A percentile compares a stretch with the other conserved stretches of the same genome.
Conservation (phyloP, 1,139 yeast species). For the Citeromyces hawaiiensis region DNA sequence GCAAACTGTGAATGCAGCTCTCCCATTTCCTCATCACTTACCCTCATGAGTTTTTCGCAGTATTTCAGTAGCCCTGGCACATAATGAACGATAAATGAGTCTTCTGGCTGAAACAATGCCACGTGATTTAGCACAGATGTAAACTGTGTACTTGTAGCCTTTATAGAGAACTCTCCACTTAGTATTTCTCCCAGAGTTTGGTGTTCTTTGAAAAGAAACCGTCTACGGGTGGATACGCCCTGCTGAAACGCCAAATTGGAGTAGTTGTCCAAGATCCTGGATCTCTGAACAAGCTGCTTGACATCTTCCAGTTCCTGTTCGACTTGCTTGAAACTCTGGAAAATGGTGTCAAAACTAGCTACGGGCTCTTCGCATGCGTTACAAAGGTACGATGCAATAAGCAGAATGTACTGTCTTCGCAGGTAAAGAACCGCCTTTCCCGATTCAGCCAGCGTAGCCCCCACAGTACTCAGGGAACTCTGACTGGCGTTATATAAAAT, state of each 20-base stretch:
- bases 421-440: slow-evolving; percentile 62
- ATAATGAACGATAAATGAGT: slow-evolving; percentile 47
- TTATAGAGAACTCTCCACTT: slow-evolving; percentile 24
- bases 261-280: slow-evolving; percentile 38
- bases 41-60: slow-evolving; percentile 19
- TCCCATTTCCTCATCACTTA: slow-evolving; percentile 21
- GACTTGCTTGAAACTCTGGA: slow-evolving; percentile 37
- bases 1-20: slow-evolving; percentile 19
- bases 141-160: slow-evolving; percentile 22
- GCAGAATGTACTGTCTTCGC: slow-evolving; percentile 59
- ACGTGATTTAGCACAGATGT: slow-evolving; percentile 25
- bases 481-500: slow-evolving; percentile 32
- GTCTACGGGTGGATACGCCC: slow-evolving; percentile 43
- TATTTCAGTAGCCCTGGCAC: slow-evolving; percentile 46
- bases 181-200: slow-evolving; percentile 60
- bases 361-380: slow-evolving; percentile 9
- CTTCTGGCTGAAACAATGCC: slow-evolving; percentile 38
- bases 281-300: slow-evolving; percentile 55
- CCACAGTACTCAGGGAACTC: slow-evolving; percentile 22
- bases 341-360: neutral
- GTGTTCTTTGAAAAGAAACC: slow-evolving; percentile 51
- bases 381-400: slow-evolving; percentile 45
- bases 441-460: slow-evolving; percentile 48
- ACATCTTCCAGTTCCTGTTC: slow-evolving; percentile 41
- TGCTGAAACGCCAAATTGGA: slow-evolving; percentile 34